Percentiles rank a stretch among this genome's conserved stretches.
Conservation (phyloP, 805 yeast species). For the Teunomyces panamensis region DNA sequence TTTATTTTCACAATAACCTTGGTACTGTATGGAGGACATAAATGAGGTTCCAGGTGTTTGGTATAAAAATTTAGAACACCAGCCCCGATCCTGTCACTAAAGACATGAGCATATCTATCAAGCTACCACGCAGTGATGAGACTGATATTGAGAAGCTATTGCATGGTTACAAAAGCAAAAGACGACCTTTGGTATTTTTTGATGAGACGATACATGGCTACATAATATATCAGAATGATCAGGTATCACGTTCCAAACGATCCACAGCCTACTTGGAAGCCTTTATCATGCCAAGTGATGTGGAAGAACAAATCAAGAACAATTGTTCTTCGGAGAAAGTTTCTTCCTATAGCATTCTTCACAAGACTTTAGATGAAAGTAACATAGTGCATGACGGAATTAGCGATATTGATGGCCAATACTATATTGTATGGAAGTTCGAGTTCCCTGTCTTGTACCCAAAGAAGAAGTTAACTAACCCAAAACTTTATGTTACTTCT, state of each 20-base stretch:
- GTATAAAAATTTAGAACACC: background rate
- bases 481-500: conserved; percentile 22
- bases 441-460: conserved; percentile 29
- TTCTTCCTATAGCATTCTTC: conserved; percentile 9
- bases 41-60: background rate
- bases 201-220: conserved; percentile 31
- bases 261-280: conserved; percentile 16
- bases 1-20: background rate
- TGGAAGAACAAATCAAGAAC: conserved; percentile 4
- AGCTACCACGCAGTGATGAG: conserved; percentile 9
- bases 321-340: background rate
- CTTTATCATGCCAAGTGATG: conserved; percentile 18
- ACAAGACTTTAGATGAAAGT: conserved; percentile 5
- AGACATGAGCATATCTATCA: conserved; percentile 10
- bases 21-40: no score
- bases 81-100: background rate
- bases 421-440: conserved; percentile 28
- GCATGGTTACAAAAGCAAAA: background rate
- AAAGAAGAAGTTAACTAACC: conserved; percentile 23
- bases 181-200: conserved; percentile 23
- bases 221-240: conserved; percentile 16
- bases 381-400: conserved; percentile 11
- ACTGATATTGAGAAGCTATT: conserved; percentile 6
- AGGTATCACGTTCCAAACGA: conserved; percentile 4
- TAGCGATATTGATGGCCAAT: conserved; percentile 5